These are phyloP conservation scores for Candida arabinofermentans DNA, from an alignment of 805 yeast genomes.

Conservation along the genomic window DNA sequence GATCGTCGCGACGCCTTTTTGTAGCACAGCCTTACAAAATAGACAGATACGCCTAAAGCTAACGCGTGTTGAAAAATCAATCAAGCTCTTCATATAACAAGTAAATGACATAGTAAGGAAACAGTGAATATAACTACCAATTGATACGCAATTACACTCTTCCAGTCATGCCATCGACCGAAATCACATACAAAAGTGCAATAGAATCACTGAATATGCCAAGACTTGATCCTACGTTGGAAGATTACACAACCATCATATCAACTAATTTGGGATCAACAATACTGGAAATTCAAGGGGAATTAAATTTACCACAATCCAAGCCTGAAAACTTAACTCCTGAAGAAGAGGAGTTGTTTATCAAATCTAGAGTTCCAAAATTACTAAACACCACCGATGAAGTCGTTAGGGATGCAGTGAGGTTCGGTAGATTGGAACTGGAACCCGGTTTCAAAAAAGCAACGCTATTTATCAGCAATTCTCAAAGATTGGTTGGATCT, in stretches of 20 bases:
- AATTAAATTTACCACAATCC: conserved; percentile 45
- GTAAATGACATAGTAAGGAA: too few species aligned
- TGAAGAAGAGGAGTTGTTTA: conserved; percentile 34
- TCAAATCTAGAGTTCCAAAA: conserved; percentile 24
- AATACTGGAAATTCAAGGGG: conserved; percentile 72
- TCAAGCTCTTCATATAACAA: too few species aligned
- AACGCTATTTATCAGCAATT: conserved; percentile 59
- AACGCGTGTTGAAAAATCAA: too few species aligned
- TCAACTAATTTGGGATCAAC: conserved; percentile 57
- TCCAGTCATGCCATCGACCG: conserved; percentile 24
- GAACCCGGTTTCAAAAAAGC: conserved; percentile 44
- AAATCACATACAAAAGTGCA: conserved; percentile 16
- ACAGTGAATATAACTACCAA: too few species aligned
- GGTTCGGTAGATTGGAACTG: conserved; percentile 46
- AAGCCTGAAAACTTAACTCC: conserved; percentile 30
- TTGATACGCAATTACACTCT: too few species aligned
- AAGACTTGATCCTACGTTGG: background rate
- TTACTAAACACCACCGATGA: conserved; percentile 4
- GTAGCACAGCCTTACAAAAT: too few species aligned
- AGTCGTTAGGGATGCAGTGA: conserved; percentile 37
- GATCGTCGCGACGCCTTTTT: background rate
- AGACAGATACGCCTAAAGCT: background rate
- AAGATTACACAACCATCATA: conserved; percentile 26
- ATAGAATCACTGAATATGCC: conserved; percentile 6
- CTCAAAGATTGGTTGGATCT: conserved; percentile 65